phyloP scores from a whole-genome alignment of 2,329 filamentous ascomycete genomes.

The Penicillium sclerotigenum region DNA sequence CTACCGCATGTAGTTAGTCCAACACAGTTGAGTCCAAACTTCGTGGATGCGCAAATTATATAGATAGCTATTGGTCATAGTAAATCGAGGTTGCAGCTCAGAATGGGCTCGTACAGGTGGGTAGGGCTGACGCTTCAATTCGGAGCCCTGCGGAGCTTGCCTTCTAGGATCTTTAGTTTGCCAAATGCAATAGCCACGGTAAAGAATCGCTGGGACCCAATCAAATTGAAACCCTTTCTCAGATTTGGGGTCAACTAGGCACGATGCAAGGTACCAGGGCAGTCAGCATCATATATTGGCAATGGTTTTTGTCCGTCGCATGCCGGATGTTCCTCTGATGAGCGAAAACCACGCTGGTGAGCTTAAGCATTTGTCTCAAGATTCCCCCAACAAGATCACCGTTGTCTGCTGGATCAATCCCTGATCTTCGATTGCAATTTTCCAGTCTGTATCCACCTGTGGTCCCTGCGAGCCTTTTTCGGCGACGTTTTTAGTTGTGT shows the following conservation, averaged over 20 bases:
- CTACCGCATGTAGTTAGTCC: not conserved
- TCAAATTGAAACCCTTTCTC: not conserved
- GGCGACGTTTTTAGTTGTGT: not conserved
- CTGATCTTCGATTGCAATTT: no score
- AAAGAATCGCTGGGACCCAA: not conserved
- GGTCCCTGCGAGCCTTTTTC: fast-evolving
- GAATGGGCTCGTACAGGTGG: not conserved
- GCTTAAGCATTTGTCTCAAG: not conserved
- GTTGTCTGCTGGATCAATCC: not conserved
- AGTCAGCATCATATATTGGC: constrained; percentile 1
- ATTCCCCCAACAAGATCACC: not conserved
- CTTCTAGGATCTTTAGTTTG: not conserved
- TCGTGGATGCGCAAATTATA: not conserved
- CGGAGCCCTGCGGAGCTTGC: constrained; percentile 1
- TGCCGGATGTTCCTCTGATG: not conserved
- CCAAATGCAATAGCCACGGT: not conserved
- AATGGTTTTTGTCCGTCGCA: not conserved
- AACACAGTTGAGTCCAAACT: no score
- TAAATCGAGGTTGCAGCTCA: not conserved
- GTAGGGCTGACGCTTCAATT: not conserved
- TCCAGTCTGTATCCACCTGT: not conserved
- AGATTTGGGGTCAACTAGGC: not conserved
- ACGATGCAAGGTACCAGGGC: not conserved
- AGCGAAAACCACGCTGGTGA: not conserved
- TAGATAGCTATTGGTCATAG: not conserved